phyloP scores from a whole-genome alignment of 306 rosid genomes.

The Lablab purpureus region DNA sequence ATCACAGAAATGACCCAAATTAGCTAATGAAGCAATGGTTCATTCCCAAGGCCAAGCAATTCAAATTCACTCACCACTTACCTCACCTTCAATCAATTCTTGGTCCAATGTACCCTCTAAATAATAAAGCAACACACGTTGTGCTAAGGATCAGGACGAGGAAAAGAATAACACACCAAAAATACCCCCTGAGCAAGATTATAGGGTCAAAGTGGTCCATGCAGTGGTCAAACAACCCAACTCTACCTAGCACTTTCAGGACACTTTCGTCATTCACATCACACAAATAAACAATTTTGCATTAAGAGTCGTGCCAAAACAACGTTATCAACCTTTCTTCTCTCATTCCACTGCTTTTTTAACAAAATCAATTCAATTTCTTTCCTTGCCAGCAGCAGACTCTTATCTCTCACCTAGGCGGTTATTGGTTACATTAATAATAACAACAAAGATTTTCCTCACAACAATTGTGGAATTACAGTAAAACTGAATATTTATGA shows the following conservation, averaged over 20 bases:
- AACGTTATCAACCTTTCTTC: no score
- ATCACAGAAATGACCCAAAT: background rate
- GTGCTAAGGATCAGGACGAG: background rate
- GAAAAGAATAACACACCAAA: constrained; percentile 35
- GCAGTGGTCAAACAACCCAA: constrained; percentile 56
- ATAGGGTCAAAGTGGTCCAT: constrained; percentile 63
- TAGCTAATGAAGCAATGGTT: constrained; percentile 7
- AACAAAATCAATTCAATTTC: background rate
- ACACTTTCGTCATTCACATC: constrained; percentile 49
- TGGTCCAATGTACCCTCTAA: background rate
- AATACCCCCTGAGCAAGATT: constrained; percentile 31
- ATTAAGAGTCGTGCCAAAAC: constrained; percentile 45
- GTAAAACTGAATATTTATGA: background rate
- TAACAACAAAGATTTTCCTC: background rate
- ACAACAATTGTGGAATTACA: background rate
- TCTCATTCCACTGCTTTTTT: background rate
- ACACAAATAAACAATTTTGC: background rate
- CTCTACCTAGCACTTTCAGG: constrained; percentile 41
- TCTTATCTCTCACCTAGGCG: background rate
- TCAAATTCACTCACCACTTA: constrained; percentile 3
- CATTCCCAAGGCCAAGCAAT: constrained; percentile 24
- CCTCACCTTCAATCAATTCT: background rate
- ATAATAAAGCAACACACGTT: constrained; percentile 5
- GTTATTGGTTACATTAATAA: background rate
- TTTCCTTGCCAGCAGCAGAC: no score